Evolutionary conservation across 495 filamentous ascomycete species (phyloP).

Genomic region (Talaromyces proteolyticus): DNA sequence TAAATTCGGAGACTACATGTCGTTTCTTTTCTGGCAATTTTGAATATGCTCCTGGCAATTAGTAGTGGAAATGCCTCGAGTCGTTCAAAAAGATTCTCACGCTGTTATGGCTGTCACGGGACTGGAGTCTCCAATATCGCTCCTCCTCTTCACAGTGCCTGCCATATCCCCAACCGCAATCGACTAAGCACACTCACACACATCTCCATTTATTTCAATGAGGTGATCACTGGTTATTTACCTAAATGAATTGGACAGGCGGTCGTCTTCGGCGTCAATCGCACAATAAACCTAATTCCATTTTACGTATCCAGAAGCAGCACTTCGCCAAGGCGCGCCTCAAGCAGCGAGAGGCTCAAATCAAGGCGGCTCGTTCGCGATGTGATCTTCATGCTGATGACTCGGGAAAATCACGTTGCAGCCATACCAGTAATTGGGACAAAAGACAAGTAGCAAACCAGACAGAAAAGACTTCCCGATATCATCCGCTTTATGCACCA

Average conservation of each 20-base stretch:
- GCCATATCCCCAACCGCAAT: not conserved
- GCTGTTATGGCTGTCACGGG: too few relatives aligned
- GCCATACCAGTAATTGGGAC: not conserved
- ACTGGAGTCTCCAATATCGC: too few relatives aligned
- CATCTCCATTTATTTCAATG: not conserved
- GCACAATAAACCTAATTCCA: conserved; percentile 13
- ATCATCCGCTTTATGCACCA: not conserved
- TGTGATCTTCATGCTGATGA: not conserved
- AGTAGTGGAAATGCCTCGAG: too few relatives aligned
- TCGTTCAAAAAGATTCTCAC: too few relatives aligned
- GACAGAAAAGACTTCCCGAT: not conserved
- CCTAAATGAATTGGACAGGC: conserved; percentile 40
- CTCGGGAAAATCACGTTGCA: not conserved
- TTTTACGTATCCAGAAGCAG: conserved; percentile 21
- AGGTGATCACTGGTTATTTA: not conserved
- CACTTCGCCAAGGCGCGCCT: conserved; percentile 20
- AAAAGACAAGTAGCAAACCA: not conserved
- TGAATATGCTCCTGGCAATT: too few relatives aligned
- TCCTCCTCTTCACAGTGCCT: too few relatives aligned
- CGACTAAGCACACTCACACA: not conserved
- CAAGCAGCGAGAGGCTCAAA: not conserved
- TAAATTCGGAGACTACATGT: too few relatives aligned
- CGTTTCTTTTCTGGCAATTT: too few relatives aligned
- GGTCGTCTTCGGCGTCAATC: conserved; percentile 36
- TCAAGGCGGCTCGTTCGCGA: not conserved